Conservation (phyloP, 306 rosid species). For the Cicer arietinum region DNA sequence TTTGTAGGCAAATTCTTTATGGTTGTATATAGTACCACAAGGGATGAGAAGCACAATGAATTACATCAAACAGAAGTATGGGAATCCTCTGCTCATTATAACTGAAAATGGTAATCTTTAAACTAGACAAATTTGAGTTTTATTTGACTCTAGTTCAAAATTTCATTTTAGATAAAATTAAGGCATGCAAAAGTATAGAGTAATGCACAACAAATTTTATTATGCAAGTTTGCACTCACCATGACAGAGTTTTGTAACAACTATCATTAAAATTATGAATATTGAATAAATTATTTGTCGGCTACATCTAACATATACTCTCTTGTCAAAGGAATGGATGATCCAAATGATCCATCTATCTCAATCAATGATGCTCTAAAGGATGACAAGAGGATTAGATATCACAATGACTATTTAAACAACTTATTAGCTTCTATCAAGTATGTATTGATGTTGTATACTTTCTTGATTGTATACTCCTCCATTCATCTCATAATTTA, state of each 20-base stretch:
- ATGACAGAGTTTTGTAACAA: neutral
- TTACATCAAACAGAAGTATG: conserved; percentile 70
- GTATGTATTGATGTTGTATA: conserved; percentile 39
- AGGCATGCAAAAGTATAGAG: neutral
- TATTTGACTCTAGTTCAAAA: neutral
- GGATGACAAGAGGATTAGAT: conserved; percentile 74
- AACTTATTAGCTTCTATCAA: conserved; percentile 66
- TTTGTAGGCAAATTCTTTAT: conserved; percentile 75
- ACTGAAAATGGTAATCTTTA: conserved; percentile 80
- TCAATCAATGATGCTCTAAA: conserved; percentile 63
- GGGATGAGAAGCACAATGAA: conserved; percentile 78
- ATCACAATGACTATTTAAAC: conserved; percentile 68
- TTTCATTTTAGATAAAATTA: neutral
- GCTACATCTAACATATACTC: neutral
- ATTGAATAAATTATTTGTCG: neutral
- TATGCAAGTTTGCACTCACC: too few species aligned
- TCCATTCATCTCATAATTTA: neutral
- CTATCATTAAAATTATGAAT: neutral
- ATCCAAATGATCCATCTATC: conserved; percentile 54
- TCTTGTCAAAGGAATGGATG: conserved; percentile 76
- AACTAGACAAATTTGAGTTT: neutral
- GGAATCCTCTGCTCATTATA: conserved; percentile 66
- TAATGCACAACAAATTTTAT: too few species aligned
- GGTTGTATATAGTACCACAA: conserved; percentile 84
- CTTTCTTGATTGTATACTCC: neutral